Percentiles rank a stretch among this genome's conserved stretches.
Conservation (phyloP, 2,329 filamentous ascomycete genomes). For the Cercospora canescens region DNA sequence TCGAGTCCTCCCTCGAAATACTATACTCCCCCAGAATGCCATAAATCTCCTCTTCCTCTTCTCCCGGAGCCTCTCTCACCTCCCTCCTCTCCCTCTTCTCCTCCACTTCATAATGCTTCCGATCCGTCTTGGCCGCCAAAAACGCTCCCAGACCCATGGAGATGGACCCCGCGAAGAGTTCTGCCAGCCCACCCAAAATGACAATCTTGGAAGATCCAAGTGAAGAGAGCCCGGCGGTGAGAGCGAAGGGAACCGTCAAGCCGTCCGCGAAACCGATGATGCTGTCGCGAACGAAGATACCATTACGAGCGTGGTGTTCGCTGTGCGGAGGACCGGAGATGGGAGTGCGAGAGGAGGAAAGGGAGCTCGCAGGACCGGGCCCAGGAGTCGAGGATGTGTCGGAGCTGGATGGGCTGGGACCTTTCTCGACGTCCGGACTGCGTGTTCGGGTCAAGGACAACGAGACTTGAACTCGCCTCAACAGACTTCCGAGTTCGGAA, state of each 20-base stretch:
- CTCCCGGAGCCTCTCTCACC: constrained; percentile 45
- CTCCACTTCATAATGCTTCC: constrained; percentile 53
- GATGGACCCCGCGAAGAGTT: constrained; percentile 74
- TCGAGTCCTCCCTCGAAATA: constrained; percentile 46
- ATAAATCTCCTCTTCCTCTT: constrained; percentile 42
- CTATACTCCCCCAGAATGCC: constrained; percentile 53
- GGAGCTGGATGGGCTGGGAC: not conserved
- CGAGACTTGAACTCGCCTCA: not conserved
- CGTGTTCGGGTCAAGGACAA: not conserved
- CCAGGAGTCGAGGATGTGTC: not conserved
- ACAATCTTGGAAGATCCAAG: constrained; percentile 37
- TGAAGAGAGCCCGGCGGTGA: constrained; percentile 71
- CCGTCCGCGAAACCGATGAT: constrained; percentile 79
- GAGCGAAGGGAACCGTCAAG: constrained; percentile 75
- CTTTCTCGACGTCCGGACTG: not conserved
- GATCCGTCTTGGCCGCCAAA: constrained; percentile 63
- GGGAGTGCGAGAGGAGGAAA: not conserved
- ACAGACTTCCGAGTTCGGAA: not conserved
- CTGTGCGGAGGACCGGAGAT: not conserved
- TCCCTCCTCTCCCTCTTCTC: constrained; percentile 49
- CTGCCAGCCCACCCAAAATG: constrained; percentile 66
- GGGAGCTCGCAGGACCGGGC: not conserved
- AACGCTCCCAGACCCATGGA: constrained; percentile 77
- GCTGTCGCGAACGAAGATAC: constrained; percentile 59
- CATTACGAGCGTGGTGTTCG: constrained; percentile 30